Evolutionary conservation across 2,329 filamentous ascomycete species (phyloP).

Genomic region (Colletotrichum noveboracense): DNA sequence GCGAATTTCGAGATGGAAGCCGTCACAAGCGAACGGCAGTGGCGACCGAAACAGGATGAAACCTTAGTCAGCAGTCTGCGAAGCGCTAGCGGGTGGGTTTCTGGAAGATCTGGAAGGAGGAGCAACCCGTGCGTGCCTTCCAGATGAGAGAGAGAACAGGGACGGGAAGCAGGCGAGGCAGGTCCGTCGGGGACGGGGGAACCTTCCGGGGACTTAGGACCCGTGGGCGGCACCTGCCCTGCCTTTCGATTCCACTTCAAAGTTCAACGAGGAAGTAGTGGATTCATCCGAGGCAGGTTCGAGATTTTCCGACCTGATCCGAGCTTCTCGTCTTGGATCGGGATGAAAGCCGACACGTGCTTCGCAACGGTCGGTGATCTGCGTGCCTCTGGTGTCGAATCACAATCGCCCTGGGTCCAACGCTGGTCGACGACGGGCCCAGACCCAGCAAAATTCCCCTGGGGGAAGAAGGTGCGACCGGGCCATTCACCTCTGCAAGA

Average conservation of each 20-base stretch:
- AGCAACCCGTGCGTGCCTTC: neutral
- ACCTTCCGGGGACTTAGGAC: neutral
- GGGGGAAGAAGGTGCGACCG: neutral
- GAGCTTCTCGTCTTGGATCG: neutral
- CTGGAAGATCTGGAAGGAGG: neutral
- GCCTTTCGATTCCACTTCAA: no score
- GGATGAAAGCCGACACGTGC: neutral
- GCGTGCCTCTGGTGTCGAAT: neutral
- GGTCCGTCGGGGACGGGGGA: neutral
- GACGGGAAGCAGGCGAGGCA: neutral
- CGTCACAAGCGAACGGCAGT: neutral
- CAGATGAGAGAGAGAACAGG: neutral
- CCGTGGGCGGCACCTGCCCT: neutral
- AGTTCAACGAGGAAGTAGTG: neutral
- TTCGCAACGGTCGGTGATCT: neutral
- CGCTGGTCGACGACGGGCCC: neutral
- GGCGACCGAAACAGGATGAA: constrained; percentile 14
- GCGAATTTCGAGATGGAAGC: neutral
- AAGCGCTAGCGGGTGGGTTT: neutral
- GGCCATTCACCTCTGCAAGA: neutral
- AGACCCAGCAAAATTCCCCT: neutral
- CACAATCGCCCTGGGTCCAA: neutral
- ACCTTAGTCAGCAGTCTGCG: constrained; percentile 4
- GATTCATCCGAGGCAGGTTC: neutral
- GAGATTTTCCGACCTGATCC: neutral